phyloP scores from a whole-genome alignment of 441 rosid species.

The Gossypium davidsonii region DNA sequence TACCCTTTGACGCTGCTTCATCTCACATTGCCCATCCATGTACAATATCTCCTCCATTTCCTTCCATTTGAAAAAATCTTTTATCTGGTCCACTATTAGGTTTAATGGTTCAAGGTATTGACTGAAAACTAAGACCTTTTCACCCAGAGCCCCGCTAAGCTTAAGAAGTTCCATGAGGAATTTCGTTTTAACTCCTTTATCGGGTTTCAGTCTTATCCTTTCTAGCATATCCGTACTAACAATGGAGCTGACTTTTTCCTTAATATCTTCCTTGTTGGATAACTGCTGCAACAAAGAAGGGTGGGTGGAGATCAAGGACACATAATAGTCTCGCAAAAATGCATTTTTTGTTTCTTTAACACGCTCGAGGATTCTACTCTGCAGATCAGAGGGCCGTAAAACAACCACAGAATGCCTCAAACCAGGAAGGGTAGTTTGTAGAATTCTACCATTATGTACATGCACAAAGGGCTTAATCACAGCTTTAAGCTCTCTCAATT shows the following conservation, averaged over 20 bases:
- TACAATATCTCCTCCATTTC: slow-evolving; percentile 38
- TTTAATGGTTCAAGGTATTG: slow-evolving; percentile 44
- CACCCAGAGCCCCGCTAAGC: slow-evolving; percentile 33
- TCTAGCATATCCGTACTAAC: slow-evolving; percentile 15
- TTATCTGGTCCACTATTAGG: slow-evolving; percentile 40
- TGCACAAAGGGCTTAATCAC: slow-evolving; percentile 61
- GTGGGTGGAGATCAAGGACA: slow-evolving; percentile 55
- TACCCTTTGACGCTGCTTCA: slow-evolving; percentile 37
- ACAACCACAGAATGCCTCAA: slow-evolving; percentile 49
- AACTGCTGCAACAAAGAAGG: slow-evolving; percentile 37
- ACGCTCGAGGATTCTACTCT: slow-evolving; percentile 36
- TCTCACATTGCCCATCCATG: slow-evolving; percentile 45
- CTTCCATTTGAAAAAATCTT: slow-evolving; percentile 35
- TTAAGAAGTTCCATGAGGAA: slow-evolving; percentile 50
- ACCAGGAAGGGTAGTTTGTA: slow-evolving; percentile 58
- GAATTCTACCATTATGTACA: slow-evolving; percentile 54
- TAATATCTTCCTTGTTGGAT: slow-evolving; percentile 4
- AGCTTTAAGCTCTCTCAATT: slow-evolving; percentile 24
- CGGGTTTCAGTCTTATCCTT: slow-evolving; percentile 24
- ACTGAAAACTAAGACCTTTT: slow-evolving; percentile 67
- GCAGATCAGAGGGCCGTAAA: slow-evolving; percentile 40
- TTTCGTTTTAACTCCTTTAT: slow-evolving; percentile 50
- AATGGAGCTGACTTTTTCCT: not conserved
- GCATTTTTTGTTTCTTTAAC: slow-evolving; percentile 17
- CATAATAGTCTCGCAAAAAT: slow-evolving; percentile 24